Evolutionary conservation across 805 yeast genomes (phyloP), one percentile per base, ranked within the genome.

Genomic region (Tetrapisispora nanseiensis): DNA sequence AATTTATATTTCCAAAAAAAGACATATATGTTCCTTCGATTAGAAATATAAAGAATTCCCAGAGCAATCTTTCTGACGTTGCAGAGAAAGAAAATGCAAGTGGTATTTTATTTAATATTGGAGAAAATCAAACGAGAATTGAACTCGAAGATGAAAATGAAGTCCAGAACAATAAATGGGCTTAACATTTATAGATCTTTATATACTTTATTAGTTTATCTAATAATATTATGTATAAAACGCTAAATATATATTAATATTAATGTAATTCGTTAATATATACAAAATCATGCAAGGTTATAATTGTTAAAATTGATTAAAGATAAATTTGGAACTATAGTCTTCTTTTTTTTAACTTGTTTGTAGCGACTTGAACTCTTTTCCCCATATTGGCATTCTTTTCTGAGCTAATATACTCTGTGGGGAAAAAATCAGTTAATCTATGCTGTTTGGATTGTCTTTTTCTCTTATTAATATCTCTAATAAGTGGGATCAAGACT

Each of bases 401-500:
- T 33, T 70, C 61, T 22, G 70, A 58, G 42, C 70, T 68, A 7
- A 75, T 62, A 48, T 68, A 66, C 42, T 76, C 82, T 30, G 71
- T 72, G 0, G 86, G 82, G 58, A 81, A 82, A 53, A 81, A 82
- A 56, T 80, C 86, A 11, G 73, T 75, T 16, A 82, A 60, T 0
- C 80, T 77, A 3, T 75, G 61, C 51, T 82, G 90, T 20, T 68
- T 65, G 0, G 78, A 76, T 45, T 71, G 70, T 38, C 70, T 62
- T 48, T 70, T 68, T 46, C 78, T 75, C 47, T 72, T 70, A 58
- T 87, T 87, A 66, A 87, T 72, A 51, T 82, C 87, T 51, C 79
- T 73, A 15, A 92, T 80, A 42, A 92, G 74, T 3, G 98, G 99
- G 16, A 89, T 70, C 56, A 92, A 66, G 3, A 87, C 80, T 53